These are phyloP conservation scores for Clonostachys solani DNA, from an alignment of 2,329 filamentous ascomycete genomes.

Conservation along the genomic window DNA sequence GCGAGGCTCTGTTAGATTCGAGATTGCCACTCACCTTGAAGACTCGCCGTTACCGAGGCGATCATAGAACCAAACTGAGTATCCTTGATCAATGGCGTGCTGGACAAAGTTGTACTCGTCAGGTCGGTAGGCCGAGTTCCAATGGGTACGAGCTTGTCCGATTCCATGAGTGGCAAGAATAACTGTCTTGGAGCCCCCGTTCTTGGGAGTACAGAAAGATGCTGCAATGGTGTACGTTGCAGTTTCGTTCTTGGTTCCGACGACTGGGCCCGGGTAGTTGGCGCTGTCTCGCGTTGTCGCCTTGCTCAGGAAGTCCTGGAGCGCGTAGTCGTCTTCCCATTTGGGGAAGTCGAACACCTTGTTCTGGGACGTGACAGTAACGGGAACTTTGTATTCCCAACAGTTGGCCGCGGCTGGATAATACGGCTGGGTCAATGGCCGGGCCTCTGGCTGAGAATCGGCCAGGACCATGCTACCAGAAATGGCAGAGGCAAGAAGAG, in stretches of 20 bases:
- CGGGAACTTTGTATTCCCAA: conserved; percentile 9
- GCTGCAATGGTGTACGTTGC: conserved; percentile 7
- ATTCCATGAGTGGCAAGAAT: conserved; percentile 7
- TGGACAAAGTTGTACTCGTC: conserved; percentile 10
- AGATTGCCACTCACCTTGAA: not conserved
- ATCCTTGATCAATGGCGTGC: conserved; percentile 7
- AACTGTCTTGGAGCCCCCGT: conserved; percentile 2
- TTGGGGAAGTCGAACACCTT: conserved; percentile 6
- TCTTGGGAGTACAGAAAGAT: conserved; percentile 9
- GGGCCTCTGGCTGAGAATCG: too few species aligned
- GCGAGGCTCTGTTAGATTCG: not conserved
- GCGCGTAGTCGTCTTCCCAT: conserved; percentile 8
- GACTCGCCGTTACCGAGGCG: conserved; percentile 8
- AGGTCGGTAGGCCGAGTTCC: conserved; percentile 9
- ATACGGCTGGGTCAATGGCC: conserved; percentile 6
- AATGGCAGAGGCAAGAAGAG: too few species aligned
- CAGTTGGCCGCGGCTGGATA: conserved; percentile 8
- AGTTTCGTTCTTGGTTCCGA: conserved; percentile 6
- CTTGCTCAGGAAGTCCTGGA: conserved; percentile 8
- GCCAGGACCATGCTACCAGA: too few species aligned
- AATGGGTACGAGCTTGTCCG: conserved; percentile 9
- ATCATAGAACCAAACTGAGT: conserved; percentile 11
- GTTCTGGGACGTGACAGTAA: conserved; percentile 6
- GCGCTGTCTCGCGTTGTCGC: conserved; percentile 6
- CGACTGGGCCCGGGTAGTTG: conserved; percentile 6